Conservation (phyloP, 176 grass and related monocot species). For the Coix lacrymajobi region DNA sequence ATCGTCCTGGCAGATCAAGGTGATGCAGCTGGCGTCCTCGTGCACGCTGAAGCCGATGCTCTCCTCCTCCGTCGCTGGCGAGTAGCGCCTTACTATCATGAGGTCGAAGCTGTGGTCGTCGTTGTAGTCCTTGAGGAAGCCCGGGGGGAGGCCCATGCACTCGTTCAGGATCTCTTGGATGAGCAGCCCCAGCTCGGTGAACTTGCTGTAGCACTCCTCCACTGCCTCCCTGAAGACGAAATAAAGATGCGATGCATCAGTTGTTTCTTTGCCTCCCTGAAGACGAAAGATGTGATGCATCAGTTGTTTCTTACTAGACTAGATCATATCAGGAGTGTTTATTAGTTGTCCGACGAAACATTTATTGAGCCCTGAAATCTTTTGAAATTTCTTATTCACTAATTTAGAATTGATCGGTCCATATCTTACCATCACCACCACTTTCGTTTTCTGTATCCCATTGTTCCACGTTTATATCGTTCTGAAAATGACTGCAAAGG, state of each 20-base stretch:
- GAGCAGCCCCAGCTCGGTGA: conserved; percentile 23
- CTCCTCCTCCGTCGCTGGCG: conserved; percentile 28
- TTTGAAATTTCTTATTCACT: too few species aligned
- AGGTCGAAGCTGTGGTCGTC: conserved; percentile 27
- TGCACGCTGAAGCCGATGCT: conserved; percentile 20
- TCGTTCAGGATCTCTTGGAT: conserved; percentile 51
- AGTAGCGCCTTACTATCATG: conserved; percentile 31
- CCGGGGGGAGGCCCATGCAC: conserved; percentile 48
- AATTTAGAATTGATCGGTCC: too few species aligned
- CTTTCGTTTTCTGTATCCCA: too few species aligned
- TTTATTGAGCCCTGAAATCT: too few species aligned
- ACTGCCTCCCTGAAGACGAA: conserved; percentile 24
- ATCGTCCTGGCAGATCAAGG: conserved; percentile 35
- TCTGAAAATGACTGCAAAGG: too few species aligned
- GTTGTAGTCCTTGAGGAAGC: conserved; percentile 46
- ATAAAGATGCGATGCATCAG: background rate
- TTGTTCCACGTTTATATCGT: too few species aligned
- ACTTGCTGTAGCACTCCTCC: too few species aligned
- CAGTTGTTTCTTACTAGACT: too few species aligned
- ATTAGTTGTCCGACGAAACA: too few species aligned
- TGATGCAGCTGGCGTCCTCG: conserved; percentile 34
- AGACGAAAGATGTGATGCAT: background rate
- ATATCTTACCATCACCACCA: too few species aligned
- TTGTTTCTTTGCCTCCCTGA: conserved; percentile 12
- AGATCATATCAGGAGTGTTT: too few species aligned